Conservation (phyloP, 179 eudicot species). For the Heliamphora pulchella region DNA sequence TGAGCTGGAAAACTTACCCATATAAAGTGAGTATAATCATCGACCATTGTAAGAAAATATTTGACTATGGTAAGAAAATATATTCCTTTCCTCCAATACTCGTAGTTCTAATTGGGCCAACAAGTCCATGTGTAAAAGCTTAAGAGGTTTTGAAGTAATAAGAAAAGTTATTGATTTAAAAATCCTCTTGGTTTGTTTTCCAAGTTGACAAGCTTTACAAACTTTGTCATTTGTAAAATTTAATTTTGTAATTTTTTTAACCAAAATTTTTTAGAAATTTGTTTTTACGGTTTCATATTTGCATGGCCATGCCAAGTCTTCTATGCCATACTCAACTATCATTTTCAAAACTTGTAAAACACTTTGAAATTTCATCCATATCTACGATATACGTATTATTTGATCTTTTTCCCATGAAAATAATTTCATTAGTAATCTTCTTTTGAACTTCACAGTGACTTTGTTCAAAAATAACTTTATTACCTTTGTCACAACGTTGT, state of each 20-base stretch:
- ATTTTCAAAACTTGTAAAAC: not conserved
- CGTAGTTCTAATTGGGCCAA: not conserved
- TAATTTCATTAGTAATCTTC: not conserved
- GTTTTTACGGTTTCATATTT: not conserved
- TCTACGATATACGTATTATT: not conserved
- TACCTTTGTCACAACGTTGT: not conserved
- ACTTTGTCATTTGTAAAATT: not conserved
- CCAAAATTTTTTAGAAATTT: not conserved
- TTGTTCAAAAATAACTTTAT: not conserved
- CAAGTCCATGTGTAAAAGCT: conserved; percentile 1
- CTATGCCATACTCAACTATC: not conserved
- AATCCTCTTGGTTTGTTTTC: not conserved
- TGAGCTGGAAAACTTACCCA: not conserved
- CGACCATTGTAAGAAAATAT: conserved; percentile 7
- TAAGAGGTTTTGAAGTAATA: not conserved
- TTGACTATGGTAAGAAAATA: too few relatives aligned
- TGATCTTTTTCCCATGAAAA: not conserved
- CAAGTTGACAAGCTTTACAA: not conserved
- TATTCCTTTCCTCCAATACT: not conserved
- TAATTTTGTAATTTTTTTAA: not conserved
- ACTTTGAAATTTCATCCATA: not conserved
- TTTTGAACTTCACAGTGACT: not conserved
- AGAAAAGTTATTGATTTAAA: not conserved
- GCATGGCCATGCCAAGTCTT: not conserved
- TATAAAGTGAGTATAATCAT: not conserved